Conservation (phyloP, 1,284 basidiomycete genomes). For the Rhodotorula sp. region DNA sequence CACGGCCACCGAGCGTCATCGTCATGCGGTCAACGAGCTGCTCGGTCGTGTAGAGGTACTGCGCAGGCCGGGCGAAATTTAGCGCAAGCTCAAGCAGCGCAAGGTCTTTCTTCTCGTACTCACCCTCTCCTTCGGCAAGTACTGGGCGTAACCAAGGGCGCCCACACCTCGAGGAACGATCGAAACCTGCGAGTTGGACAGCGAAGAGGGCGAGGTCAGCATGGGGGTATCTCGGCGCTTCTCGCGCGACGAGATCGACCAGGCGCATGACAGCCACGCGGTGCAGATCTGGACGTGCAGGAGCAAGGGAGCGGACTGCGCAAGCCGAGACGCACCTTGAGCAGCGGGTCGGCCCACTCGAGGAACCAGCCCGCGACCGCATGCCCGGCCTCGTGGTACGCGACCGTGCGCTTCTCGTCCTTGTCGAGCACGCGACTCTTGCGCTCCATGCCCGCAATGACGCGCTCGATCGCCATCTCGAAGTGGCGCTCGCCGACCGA, state of each 20-base stretch:
- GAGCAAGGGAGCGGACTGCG: neutral
- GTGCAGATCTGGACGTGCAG: too few species aligned
- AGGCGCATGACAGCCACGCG: too few species aligned
- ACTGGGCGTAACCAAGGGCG: slow-evolving; percentile 94
- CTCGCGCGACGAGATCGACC: neutral
- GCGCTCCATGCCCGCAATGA: slow-evolving; percentile 94
- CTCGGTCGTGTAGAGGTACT: slow-evolving; percentile 87
- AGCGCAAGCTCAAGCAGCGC: too few species aligned
- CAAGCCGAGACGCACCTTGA: slow-evolving; percentile 61
- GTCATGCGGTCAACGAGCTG: slow-evolving; percentile 95
- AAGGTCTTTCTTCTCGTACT: too few species aligned
- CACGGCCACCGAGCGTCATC: slow-evolving; percentile 98
- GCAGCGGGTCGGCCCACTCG: slow-evolving; percentile 92
- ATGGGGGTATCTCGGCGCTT: neutral
- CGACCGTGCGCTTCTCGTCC: slow-evolving; percentile 98
- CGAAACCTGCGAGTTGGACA: slow-evolving; percentile 62
- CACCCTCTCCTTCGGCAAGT: slow-evolving; percentile 84
- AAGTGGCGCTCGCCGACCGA: slow-evolving; percentile 83
- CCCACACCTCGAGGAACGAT: slow-evolving; percentile 97
- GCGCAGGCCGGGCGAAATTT: too few species aligned
- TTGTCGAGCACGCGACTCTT: slow-evolving; percentile 90
- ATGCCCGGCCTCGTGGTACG: slow-evolving; percentile 98
- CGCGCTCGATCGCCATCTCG: slow-evolving; percentile 95
- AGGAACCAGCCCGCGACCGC: slow-evolving; percentile 98
- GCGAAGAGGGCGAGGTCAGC: neutral